phyloP scores from a whole-genome alignment of 345 rosid genomes.

The Moringa oleifera region DNA sequence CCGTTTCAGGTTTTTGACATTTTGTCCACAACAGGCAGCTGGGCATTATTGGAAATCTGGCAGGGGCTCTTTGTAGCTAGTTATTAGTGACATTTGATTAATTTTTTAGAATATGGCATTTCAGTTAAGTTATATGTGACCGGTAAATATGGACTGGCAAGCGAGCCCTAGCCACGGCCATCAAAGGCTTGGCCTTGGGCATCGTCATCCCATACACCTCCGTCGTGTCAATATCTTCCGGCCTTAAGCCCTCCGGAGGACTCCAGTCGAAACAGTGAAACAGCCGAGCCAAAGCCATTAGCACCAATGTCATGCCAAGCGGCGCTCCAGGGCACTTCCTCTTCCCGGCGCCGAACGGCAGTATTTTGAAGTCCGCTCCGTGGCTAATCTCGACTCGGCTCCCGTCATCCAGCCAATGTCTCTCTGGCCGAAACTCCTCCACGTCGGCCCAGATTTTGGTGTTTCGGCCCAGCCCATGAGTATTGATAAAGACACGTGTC shows the following conservation, averaged over 20 bases:
- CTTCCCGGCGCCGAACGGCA: slow-evolving; percentile 88
- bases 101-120: too few species aligned
- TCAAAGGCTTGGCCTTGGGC: slow-evolving; percentile 76
- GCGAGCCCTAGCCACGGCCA: slow-evolving; percentile 64
- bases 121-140: slow-evolving; percentile 9
- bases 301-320: slow-evolving; percentile 74
- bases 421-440: slow-evolving; percentile 75
- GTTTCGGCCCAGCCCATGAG: slow-evolving; percentile 88
- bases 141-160: slow-evolving; percentile 42
- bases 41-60: too few species aligned
- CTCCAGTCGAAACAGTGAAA: slow-evolving; percentile 85
- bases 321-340: slow-evolving; percentile 95
- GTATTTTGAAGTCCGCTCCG: slow-evolving; percentile 76
- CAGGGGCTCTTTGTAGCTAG: too few species aligned
- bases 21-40: too few species aligned
- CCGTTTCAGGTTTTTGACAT: too few species aligned
- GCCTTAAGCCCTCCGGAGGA: slow-evolving; percentile 38
- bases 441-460: slow-evolving; percentile 57
- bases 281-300: slow-evolving; percentile 81
- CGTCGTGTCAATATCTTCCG: slow-evolving; percentile 47
- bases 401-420: slow-evolving; percentile 56
- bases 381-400: slow-evolving; percentile 89
- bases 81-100: too few species aligned
- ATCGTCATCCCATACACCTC: slow-evolving; percentile 95
- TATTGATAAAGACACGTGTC: slow-evolving; percentile 86